Conservation (phyloP, 2,329 filamentous ascomycete species). For the Fusarium tanahbumbuense region DNA sequence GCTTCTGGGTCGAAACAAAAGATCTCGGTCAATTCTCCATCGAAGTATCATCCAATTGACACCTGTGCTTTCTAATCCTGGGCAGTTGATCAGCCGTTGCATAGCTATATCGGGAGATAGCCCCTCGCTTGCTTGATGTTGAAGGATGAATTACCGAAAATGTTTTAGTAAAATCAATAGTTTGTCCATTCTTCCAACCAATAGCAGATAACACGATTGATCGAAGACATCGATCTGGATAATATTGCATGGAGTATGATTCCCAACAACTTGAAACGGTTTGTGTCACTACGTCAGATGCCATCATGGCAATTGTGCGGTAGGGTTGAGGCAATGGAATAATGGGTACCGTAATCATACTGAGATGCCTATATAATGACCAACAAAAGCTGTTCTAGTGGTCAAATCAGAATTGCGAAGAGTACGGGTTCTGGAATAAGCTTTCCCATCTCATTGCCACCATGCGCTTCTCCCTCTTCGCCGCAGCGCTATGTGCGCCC, state of each 20-base stretch:
- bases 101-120: background rate
- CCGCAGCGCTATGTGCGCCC: conserved; percentile 16
- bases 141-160: background rate
- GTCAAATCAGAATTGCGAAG: background rate
- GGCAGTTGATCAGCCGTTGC: conserved; percentile 6
- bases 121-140: background rate
- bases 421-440: background rate
- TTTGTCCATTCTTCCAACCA: background rate
- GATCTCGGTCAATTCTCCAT: background rate
- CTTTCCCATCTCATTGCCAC: too few species aligned
- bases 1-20: background rate
- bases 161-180: conserved; percentile 12
- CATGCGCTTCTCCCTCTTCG: conserved; percentile 14
- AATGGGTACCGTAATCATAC: background rate
- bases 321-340: background rate
- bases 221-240: background rate
- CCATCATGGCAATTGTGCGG: background rate
- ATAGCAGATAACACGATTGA: background rate
- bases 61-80: background rate
- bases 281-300: conserved; percentile 14
- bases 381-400: too few species aligned
- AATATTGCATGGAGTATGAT: too few species aligned
- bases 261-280: background rate
- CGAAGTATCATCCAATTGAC: background rate
- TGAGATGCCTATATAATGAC: background rate